Percentiles rank a stretch among this genome's conserved stretches.
Evolutionary conservation across 2,329 filamentous ascomycete species (phyloP).

Genomic region (Stemphylium lycopersici): DNA sequence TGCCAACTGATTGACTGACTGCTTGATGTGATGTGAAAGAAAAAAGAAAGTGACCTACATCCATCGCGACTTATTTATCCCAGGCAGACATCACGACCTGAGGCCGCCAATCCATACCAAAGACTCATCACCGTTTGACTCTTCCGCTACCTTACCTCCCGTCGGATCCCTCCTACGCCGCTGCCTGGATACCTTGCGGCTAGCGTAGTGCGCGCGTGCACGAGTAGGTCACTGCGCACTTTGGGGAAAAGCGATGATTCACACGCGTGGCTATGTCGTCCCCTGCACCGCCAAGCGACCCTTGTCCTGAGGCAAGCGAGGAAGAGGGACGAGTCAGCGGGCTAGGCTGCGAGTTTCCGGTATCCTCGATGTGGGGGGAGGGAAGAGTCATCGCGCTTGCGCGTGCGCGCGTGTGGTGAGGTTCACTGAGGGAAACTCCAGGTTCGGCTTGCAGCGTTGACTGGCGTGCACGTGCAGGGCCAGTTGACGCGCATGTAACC

Average conservation of each 20-base stretch:
- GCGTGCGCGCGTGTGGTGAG: constrained; percentile 1
- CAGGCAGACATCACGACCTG: constrained; percentile 40
- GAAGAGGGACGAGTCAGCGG: constrained; percentile 19
- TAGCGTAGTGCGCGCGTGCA: constrained; percentile 15
- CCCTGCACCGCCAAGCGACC: not conserved
- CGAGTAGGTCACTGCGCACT: constrained; percentile 32
- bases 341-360: constrained; percentile 29
- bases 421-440: constrained; percentile 20
- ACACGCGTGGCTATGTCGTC: constrained; percentile 37
- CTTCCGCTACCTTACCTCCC: constrained; percentile 9
- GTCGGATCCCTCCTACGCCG: constrained; percentile 33
- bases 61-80: constrained; percentile 33
- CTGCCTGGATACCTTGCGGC: constrained; percentile 35
- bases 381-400: constrained; percentile 33
- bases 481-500: not conserved
- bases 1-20: constrained; percentile 6
- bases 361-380: constrained; percentile 5
- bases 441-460: constrained; percentile 23
- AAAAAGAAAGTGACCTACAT: constrained; percentile 17
- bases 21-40: constrained; percentile 1
- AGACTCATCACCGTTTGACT: constrained; percentile 23
- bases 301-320: constrained; percentile 38
- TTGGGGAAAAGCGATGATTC: constrained; percentile 31
- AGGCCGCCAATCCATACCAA: constrained; percentile 32
- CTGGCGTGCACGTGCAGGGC: constrained; percentile 7